Conservation (phyloP, 805 yeast species). For the Candida ortonii region DNA sequence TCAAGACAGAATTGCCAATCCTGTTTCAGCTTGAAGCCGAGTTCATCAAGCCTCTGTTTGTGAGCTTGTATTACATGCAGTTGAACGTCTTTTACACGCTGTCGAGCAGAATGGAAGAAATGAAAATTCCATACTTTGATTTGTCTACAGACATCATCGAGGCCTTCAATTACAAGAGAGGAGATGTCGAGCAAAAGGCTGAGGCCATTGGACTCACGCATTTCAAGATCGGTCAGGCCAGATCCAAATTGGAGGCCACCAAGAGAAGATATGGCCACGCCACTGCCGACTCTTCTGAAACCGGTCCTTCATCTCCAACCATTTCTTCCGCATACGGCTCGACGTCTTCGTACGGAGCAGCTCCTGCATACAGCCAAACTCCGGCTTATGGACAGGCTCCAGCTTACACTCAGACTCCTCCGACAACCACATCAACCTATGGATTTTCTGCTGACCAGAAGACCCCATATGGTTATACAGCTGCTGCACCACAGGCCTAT, state of each 20-base stretch:
- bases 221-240: constrained; percentile 86
- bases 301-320: constrained; percentile 32
- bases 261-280: constrained; percentile 64
- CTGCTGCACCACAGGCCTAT: no score
- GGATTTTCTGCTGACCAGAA: constrained; percentile 26
- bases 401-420: constrained; percentile 34
- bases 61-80: constrained; percentile 95
- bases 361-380: constrained; percentile 32
- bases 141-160: constrained; percentile 78
- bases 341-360: constrained; percentile 15
- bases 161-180: constrained; percentile 77
- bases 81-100: constrained; percentile 92
- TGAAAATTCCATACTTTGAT: constrained; percentile 96
- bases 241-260: constrained; percentile 77
- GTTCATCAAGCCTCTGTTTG: constrained; percentile 90
- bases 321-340: constrained; percentile 29
- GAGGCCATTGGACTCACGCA: constrained; percentile 89
- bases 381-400: constrained; percentile 31
- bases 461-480: constrained; percentile 22
- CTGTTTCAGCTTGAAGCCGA: constrained; percentile 86
- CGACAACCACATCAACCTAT: constrained; percentile 24
- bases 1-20: constrained; percentile 85
- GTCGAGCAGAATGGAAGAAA: constrained; percentile 86
- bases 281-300: no score
- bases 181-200: constrained; percentile 84